Evolutionary conservation across 2,329 filamentous ascomycete species (phyloP), one percentile per base, ranked within the genome.

Genomic region (Colletotrichum sp.): DNA sequence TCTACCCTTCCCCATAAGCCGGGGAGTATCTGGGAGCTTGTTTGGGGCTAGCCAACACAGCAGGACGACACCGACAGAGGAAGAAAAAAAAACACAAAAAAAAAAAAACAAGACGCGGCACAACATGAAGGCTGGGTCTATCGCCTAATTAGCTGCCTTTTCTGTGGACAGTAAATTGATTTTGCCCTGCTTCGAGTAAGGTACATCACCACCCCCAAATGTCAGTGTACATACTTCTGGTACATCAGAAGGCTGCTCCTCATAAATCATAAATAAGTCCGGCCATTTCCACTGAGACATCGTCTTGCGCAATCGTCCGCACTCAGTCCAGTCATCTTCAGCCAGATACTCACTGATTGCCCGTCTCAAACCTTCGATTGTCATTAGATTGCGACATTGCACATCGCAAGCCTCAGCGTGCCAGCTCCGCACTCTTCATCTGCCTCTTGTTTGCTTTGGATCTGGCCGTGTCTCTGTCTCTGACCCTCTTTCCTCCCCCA

Each of bases 371-470:
- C 64, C 32, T 3, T 27, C 34, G 27, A 39, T 67, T 39, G 39
- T 25, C 66, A 61, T 69, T 73, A 73, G 57, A 75, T 75, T 75
- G 64, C 73, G 64, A 73, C 73, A 75, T 75, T 72, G 73, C 73
- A 72, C 69, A 75, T 69, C 70, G 48, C 48, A 75, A 73, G 73
- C 70, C 64, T 73, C 67, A 28, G 70, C 73, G 36, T 73, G 70
- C 73, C 70, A 75, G 73, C 69, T 75, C 64, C 70, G 64, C 73
- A 73, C 36, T 64, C 44, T 63, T 70, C 68, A 61, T 44, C 52
- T 68, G 55, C 16, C 57, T 55, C 34, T 27, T 34, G 55, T 48
- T 59, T 63, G 65, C 13, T 59, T 70, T 57, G 59, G 28, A 34
- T 34, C 55, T 59, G 25, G 22, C 52, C 52, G 52, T 57, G 27